Evolutionary conservation across 2,329 filamentous ascomycete genomes (phyloP), one percentile per base, ranked within the genome.

Genomic region (Thermothelomyces thermophilus): DNA sequence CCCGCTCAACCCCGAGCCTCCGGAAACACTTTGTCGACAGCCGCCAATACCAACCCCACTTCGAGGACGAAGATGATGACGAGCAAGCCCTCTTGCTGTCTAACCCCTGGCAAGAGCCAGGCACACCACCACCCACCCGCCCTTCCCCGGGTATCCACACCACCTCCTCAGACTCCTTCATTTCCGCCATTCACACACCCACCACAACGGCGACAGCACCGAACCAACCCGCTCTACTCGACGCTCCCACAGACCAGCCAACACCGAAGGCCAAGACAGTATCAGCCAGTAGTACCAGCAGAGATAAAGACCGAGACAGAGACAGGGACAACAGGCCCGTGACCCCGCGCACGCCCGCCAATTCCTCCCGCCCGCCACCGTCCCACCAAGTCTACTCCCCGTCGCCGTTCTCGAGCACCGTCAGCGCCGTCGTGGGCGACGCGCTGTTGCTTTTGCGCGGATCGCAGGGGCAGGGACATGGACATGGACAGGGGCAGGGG

Each of bases 401-500:
- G 10, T 81, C 78, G 0, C 79, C 79, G 0, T 69, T 82, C 30
- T 79, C 77, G 1, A 80, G 77, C 0, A 80, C 79, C 1, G 74
- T 82, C 33, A 78, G 71, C 16, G 75, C 76, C 0, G 76, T 79
- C 0, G 74, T 82, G 37, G 74, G 77, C 36, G 78, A 82, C 56
- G 75, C 72, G 10, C 68, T 41, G 10, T 22, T 20, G 11, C 3
- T 20, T 20, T 20, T 20, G 1, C 26, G 24, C 17, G 14, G 22
- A 10, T 8, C n/a, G 13, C 8, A 30, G 6, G 36, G 35, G 28
- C 11, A 19, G n/a, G 13, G n/a, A 14, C 9, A 20, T n/a, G 7
- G 14, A 2, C 10, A 34, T n/a, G 11, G 13, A 22, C 11, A 34
- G 9, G 35, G 8, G 3, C 11, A 24, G n/a, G 36, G 17, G 17